Percentiles rank a stretch among this genome's conserved stretches.
These are phyloP conservation scores for Fraxinus latifolia DNA, from an alignment of 305 asterid species.

Conservation along the genomic window DNA sequence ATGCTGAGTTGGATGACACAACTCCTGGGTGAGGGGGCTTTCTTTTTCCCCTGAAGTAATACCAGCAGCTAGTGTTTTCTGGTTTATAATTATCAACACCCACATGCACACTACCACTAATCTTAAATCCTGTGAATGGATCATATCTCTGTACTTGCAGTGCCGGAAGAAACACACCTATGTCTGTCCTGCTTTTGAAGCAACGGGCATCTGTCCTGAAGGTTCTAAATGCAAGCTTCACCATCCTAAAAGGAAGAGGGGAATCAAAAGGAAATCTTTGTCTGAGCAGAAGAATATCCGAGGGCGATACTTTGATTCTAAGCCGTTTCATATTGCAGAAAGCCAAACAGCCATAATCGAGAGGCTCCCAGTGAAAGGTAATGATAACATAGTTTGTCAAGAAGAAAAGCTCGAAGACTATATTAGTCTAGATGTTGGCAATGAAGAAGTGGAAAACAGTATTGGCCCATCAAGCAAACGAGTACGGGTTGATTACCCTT, in stretches of 20 bases:
- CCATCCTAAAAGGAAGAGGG: constrained; percentile 77
- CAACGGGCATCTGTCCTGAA: constrained; percentile 68
- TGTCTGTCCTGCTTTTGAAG: constrained; percentile 75
- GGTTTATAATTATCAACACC: constrained; percentile 16
- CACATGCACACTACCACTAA: constrained; percentile 46
- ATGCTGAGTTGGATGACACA: background rate
- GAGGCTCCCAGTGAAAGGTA: constrained; percentile 38
- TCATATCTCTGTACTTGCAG: constrained; percentile 62
- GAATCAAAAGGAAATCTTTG: constrained; percentile 44
- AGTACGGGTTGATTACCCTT: constrained; percentile 19
- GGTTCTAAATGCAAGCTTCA: constrained; percentile 89
- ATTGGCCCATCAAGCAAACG: constrained; percentile 23
- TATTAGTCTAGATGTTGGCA: constrained; percentile 58
- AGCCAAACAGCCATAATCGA: constrained; percentile 27
- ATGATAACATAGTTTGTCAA: constrained; percentile 33
- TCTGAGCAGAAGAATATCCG: constrained; percentile 48
- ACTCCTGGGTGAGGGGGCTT: background rate
- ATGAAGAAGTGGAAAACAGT: constrained; percentile 37
- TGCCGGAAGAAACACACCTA: constrained; percentile 95
- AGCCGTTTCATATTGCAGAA: constrained; percentile 37
- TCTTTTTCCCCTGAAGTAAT: background rate
- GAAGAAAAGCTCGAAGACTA: constrained; percentile 60
- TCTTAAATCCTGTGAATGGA: constrained; percentile 57
- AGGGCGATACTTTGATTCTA: constrained; percentile 87
- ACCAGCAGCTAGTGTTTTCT: constrained; percentile 4